Conservation (phyloP, 768 basidiomycete species). For the Termitomyces sp. region DNA sequence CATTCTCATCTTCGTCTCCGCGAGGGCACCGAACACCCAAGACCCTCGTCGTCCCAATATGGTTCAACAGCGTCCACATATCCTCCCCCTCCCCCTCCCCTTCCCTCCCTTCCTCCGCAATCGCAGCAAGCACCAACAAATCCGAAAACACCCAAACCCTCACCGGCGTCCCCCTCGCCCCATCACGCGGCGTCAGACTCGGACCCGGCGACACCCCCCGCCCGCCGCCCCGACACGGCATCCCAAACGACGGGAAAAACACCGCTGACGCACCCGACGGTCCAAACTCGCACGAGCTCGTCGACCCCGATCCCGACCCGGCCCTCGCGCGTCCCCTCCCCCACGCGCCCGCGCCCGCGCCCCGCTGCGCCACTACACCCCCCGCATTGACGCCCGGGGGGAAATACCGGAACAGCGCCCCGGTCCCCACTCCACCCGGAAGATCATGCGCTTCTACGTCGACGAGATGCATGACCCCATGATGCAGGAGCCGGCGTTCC, state of each 20-base stretch:
- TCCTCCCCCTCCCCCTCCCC: neutral
- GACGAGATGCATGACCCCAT: slow-evolving; percentile 51
- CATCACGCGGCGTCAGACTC: slow-evolving; percentile 2
- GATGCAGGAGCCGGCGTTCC: slow-evolving; percentile 68
- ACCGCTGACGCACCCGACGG: slow-evolving; percentile 9
- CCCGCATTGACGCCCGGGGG: slow-evolving; percentile 6
- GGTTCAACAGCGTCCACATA: slow-evolving; percentile 20
- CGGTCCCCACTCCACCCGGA: slow-evolving; percentile 6
- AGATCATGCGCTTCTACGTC: slow-evolving; percentile 22
- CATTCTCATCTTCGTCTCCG: neutral
- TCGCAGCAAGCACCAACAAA: slow-evolving; percentile 50
- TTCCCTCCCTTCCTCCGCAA: neutral
- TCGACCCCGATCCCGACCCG: slow-evolving; percentile 33
- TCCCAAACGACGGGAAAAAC: slow-evolving; percentile 14
- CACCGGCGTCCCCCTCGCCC: slow-evolving; percentile 13
- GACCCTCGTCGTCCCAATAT: slow-evolving; percentile 41
- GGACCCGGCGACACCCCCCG: neutral
- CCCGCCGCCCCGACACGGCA: neutral
- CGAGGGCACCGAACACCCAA: slow-evolving; percentile 19
- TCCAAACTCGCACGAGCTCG: slow-evolving; percentile 12
- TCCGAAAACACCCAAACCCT: slow-evolving; percentile 54
- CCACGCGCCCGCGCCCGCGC: neutral
- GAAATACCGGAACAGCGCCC: slow-evolving; percentile 5
- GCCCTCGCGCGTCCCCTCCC: slow-evolving; percentile 29
- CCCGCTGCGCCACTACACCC: neutral